Evolutionary conservation across 192 early-diverging fungal genomes (phyloP).

Genomic region (Entophlyctis luteolus): DNA sequence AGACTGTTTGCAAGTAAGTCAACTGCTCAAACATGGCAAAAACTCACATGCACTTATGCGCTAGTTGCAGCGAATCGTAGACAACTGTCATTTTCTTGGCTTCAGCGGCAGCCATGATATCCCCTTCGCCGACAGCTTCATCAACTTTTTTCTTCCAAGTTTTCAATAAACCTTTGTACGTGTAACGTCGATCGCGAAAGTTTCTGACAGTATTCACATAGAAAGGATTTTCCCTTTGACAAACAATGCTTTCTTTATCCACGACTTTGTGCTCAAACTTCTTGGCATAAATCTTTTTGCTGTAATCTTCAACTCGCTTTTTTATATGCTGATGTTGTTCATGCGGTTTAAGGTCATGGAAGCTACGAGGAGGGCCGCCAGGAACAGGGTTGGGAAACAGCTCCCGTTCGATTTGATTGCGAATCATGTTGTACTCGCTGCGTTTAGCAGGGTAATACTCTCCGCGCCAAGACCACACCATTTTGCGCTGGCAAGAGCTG

Average conservation of each 20-base stretch:
- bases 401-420: constrained; percentile 77
- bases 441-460: constrained; percentile 89
- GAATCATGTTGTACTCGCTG: constrained; percentile 89
- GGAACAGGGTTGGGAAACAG: constrained; percentile 60
- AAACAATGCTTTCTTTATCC: constrained; percentile 83
- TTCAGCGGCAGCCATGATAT: constrained; percentile 67
- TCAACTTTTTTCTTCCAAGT: constrained; percentile 84
- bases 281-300: constrained; percentile 80
- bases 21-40: constrained; percentile 50
- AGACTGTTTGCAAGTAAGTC: constrained; percentile 37
- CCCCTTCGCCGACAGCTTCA: constrained; percentile 60
- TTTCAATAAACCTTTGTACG: constrained; percentile 93
- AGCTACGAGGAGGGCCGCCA: constrained; percentile 43
- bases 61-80: constrained; percentile 95
- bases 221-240: constrained; percentile 97
- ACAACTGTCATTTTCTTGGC: constrained; percentile 90
- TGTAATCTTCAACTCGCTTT: constrained; percentile 83
- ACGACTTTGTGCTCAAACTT: constrained; percentile 76
- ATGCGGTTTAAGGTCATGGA: constrained; percentile 57
- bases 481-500: constrained; percentile 83
- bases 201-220: constrained; percentile 94
- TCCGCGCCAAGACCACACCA: constrained; percentile 98
- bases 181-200: constrained; percentile 96
- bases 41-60: constrained; percentile 79
- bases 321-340: constrained; percentile 73